Evolutionary conservation across 108 stramenopile species (phyloP).

Genomic region (Skeletonema menzelii): DNA sequence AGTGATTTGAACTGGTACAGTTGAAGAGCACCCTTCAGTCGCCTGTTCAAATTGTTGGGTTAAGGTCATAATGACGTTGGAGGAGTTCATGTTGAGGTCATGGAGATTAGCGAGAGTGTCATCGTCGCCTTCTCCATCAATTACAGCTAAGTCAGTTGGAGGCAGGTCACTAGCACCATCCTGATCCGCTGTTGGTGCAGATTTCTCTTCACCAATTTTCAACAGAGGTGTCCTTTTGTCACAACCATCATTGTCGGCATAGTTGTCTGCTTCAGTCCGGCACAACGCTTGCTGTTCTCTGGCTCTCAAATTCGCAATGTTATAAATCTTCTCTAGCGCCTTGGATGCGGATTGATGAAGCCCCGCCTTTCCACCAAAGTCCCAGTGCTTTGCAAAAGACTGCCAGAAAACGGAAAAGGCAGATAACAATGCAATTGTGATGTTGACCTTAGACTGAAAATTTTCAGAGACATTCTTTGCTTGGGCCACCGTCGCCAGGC

Average conservation of each 20-base stretch:
- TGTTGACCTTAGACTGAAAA: neutral
- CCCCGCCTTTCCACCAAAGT: neutral
- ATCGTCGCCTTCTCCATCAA: neutral
- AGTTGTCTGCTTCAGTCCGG: neutral
- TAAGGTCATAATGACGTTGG: neutral
- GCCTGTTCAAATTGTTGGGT: slow-evolving; percentile 4
- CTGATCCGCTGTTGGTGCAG: neutral
- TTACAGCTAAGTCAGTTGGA: too few species aligned
- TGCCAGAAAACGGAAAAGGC: slow-evolving; percentile 6
- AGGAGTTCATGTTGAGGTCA: neutral
- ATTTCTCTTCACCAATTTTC: neutral
- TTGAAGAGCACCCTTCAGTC: neutral
- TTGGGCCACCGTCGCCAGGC: neutral
- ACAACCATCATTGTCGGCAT: too few species aligned
- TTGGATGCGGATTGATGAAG: neutral
- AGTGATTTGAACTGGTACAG: neutral
- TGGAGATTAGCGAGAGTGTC: too few species aligned
- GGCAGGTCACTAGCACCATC: too few species aligned
- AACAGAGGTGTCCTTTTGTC: neutral
- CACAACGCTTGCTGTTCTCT: neutral
- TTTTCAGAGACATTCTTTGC: neutral
- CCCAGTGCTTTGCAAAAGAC: neutral
- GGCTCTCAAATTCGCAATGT: neutral
- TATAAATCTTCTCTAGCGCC: neutral
- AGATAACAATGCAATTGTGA: neutral